Evolutionary conservation across 1,284 basidiomycete genomes (phyloP), one percentile per base, ranked within the genome.

Genomic region (Ustilago sp.): DNA sequence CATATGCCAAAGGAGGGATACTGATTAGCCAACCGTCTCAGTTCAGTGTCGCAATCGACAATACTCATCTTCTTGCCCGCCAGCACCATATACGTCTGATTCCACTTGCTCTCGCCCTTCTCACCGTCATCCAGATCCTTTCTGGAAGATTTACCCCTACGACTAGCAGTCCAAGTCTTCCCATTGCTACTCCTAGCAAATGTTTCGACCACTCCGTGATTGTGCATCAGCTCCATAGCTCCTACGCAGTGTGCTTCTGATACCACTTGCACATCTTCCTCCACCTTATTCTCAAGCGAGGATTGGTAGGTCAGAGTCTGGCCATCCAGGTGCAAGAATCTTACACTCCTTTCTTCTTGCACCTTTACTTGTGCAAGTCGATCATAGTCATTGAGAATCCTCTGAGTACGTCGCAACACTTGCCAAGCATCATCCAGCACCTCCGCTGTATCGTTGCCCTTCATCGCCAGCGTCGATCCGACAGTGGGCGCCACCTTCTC

Each of bases 1-100:
- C 41, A 79, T 32, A 79, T 72, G 19, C 76, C 76, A 66, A 79
- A 75, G n/a, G 62, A 64, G 17, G 71, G 71, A 58, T 75, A 79
- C 56, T 65, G 61, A 31, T 72, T 75, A 5, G 77, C 77, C 58
- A 79, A 28, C 62, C 34, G 64, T 17, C 77, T 59, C 54, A 79
- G 47, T 54, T 79, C 68, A 4, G 41, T 61, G 31, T 79, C 77
- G 55, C 68, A 71, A 58, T 79, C 77, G 0, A 75, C 74, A 17
- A 79, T 79, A 50, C 73, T 79, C 17, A 70, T 66, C 59, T 70
- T 79, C 51, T 66, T 68, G 17, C 77, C 77, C n/a, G 63, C 59
- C 45, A 72, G 43, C n/a, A 76, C 66, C 72, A 79, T 63, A 15
- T 63, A 79, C 7, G 77, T 79, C 62, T 74, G 63, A 55, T 66